These are phyloP conservation scores for Colletotrichum shisoi DNA, from an alignment of 2,329 filamentous ascomycete species.

Conservation along the genomic window DNA sequence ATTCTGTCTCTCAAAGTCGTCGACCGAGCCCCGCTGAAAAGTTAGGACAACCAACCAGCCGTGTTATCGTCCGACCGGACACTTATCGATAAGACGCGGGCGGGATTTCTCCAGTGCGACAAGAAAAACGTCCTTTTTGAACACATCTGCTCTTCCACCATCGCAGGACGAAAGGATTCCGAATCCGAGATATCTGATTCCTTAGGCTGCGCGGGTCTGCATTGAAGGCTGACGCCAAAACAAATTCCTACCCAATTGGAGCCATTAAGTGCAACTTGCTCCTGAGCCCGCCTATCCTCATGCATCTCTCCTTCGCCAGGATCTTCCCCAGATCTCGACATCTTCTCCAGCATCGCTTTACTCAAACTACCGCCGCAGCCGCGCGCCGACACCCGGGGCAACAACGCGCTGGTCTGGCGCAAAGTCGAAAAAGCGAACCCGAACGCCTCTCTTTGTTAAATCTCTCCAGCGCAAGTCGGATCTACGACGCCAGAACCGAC, in stretches of 20 bases:
- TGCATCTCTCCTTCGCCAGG: conserved; percentile 28
- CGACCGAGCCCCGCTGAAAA: conserved; percentile 4
- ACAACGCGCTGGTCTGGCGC: not conserved
- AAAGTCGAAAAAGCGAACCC: not conserved
- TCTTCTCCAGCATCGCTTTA: conserved; percentile 2
- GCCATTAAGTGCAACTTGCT: not conserved
- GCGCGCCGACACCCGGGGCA: not conserved
- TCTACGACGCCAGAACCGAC: not conserved
- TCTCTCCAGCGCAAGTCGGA: not conserved
- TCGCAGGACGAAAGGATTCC: not conserved
- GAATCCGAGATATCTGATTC: not conserved
- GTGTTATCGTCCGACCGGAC: not conserved
- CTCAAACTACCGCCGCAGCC: not conserved
- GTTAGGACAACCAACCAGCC: not conserved
- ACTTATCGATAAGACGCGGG: conserved; percentile 19
- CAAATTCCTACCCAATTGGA: not conserved
- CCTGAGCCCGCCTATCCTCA: not conserved
- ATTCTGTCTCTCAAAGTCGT: conserved; percentile 3
- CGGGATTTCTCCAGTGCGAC: not conserved
- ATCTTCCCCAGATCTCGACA: conserved; percentile 25
- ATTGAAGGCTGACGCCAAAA: not conserved
- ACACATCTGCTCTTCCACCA: conserved; percentile 2
- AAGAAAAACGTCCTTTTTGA: conserved; percentile 7
- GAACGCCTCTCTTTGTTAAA: not conserved
- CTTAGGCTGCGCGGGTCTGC: not conserved